Base-by-base conservation (phyloP, 169 alveolate genomes). In the Plasmodium falciparum region DNA sequence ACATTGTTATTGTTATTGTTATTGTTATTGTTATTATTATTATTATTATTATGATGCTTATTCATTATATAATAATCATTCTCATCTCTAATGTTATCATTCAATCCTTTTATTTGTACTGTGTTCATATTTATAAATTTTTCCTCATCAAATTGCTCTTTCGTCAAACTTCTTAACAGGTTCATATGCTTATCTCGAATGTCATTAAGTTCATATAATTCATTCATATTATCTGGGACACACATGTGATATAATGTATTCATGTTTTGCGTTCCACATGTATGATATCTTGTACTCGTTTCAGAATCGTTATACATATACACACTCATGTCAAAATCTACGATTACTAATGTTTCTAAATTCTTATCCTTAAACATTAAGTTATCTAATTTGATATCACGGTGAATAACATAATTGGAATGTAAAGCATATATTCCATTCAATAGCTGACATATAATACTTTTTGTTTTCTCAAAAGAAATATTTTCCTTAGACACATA, bases 261-360 rank as follows among this genome's bases (percentile, higher is more conserved):
- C 7, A 66, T 3, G 24, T 47, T 59, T n/a, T 20, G 17, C 5
- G 1, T 63, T 63, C 75, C 65, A 50, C 2, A 13, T 39, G 11
- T 39, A 39, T 39, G 11, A 39, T 39, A 39, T 1, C 7, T 39
- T 39, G 47, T 5, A 39, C 4, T 39, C 47, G 20, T 62, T 5
- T 63, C 69, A 69, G 56, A n/a, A 12, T 80, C 65, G 45, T 52
- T 56, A 69, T 70, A 43, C 59, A 80, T 80, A 63, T 80, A 80
- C 8, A 80, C 47, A 58, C 90, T 54, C 90, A 80, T 80, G 33
- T 80, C 90, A 80, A 80, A 80, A 80, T 80, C 90, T 22, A 80
- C 70, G 12, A 80, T 80, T 3, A 69, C 90, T 20, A 80, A 26
- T 11, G 69, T 67, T 50, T 80, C 90, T n/a, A 39, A 52, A 24